Conservation (phyloP, 305 asterid species). For the Fraxinus latifolia region DNA sequence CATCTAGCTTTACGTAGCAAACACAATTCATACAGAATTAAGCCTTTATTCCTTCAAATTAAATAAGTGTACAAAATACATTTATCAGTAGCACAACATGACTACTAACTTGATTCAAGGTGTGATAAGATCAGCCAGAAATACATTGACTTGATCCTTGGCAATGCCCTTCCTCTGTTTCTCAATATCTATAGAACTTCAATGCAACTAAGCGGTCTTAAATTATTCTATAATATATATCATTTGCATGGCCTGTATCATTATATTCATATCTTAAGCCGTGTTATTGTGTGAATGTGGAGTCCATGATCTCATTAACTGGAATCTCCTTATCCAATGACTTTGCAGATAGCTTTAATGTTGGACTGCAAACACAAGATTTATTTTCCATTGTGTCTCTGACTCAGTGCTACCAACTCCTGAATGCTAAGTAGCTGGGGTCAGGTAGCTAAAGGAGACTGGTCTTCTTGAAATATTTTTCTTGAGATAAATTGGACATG, state of each 20-base stretch:
- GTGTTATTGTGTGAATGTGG: background rate
- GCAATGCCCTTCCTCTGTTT: background rate
- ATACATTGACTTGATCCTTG: background rate
- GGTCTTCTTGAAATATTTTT: slow-evolving; percentile 25
- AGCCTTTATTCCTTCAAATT: background rate
- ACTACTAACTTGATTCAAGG: background rate
- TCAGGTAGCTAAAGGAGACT: slow-evolving; percentile 34
- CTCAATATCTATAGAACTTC: background rate
- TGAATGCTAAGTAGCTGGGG: slow-evolving; percentile 3
- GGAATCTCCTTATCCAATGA: background rate
- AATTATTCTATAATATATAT: background rate
- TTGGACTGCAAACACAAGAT: background rate
- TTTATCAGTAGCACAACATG: background rate
- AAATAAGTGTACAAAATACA: background rate
- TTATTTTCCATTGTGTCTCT: background rate
- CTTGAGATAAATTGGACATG: slow-evolving; percentile 49
- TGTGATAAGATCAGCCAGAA: background rate
- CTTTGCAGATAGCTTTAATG: background rate
- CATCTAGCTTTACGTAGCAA: background rate
- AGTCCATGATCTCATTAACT: background rate
- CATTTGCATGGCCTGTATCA: background rate
- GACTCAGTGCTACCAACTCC: background rate
- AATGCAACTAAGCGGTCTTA: background rate
- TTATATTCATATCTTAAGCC: background rate
- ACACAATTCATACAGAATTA: background rate